A percentile compares a stretch with the other conserved stretches of the same genome.
phyloP scores from a whole-genome alignment of 176 grass and related monocot species.

The Oryza rufipogon region DNA sequence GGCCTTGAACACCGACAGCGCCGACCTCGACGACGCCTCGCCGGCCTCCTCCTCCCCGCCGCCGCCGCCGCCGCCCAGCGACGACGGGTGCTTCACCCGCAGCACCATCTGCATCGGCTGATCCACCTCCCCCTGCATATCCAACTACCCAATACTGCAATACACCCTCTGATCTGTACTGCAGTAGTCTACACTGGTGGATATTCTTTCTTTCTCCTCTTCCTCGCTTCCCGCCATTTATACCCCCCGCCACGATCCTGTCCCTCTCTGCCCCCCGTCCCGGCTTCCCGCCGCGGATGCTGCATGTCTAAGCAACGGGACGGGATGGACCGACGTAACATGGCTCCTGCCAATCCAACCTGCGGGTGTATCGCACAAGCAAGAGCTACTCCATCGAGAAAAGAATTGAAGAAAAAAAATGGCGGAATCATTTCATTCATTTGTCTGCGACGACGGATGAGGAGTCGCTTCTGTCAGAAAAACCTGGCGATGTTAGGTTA shows the following conservation, averaged over 20 bases:
- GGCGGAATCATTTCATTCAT: constrained; percentile 39
- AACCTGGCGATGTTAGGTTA: neutral
- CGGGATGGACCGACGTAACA: neutral
- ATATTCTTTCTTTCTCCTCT: constrained; percentile 32
- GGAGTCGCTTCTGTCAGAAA: constrained; percentile 41
- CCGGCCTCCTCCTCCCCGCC: constrained; percentile 39
- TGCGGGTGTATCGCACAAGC: constrained; percentile 46
- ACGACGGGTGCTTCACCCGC: constrained; percentile 65
- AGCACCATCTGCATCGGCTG: constrained; percentile 81
- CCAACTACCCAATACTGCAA: neutral
- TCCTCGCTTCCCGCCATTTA: constrained; percentile 35
- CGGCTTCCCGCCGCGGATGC: constrained; percentile 24
- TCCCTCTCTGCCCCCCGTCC: neutral
- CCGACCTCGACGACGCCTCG: constrained; percentile 65
- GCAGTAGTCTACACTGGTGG: neutral
- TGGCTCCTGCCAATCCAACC: neutral
- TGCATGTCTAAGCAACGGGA: constrained; percentile 44
- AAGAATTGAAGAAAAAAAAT: neutral
- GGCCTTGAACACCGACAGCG: constrained; percentile 80
- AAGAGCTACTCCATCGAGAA: neutral
- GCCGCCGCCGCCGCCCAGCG: constrained; percentile 31
- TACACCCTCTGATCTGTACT: neutral
- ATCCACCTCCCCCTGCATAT: constrained; percentile 64
- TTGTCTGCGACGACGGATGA: neutral
- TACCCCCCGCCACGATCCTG: constrained; percentile 32